Conservation (phyloP, 805 yeast genomes). For the Wickerhamiella australiensis region DNA sequence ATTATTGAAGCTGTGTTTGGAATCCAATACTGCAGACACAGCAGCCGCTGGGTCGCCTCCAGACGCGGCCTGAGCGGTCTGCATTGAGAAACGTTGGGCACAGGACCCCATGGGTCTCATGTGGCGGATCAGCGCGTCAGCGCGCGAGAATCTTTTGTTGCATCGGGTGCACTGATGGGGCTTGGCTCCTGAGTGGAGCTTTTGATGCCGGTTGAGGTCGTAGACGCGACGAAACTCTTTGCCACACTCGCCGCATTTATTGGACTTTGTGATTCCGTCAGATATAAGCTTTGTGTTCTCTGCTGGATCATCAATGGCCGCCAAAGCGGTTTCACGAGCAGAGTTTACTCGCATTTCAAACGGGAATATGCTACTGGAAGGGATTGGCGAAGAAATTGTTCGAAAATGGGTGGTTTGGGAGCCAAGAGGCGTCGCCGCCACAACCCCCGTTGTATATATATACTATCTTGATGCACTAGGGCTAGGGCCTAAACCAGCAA, state of each 20-base stretch:
- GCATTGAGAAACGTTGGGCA: constrained; percentile 16
- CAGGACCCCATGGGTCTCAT: constrained; percentile 35
- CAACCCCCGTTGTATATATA: background rate
- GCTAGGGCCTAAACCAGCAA: background rate
- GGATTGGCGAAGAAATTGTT: constrained; percentile 8
- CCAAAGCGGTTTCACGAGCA: constrained; percentile 5
- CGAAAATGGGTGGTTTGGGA: background rate
- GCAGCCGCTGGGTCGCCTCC: constrained; percentile 5
- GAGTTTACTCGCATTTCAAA: constrained; percentile 1
- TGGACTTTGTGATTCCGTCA: constrained; percentile 4
- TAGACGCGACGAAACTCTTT: constrained; percentile 58
- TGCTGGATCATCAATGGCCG: constrained; percentile 4
- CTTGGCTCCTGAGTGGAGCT: constrained; percentile 64
- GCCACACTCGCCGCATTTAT: constrained; percentile 44
- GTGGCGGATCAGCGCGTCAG: constrained; percentile 66
- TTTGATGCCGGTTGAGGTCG: constrained; percentile 64
- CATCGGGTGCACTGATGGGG: constrained; percentile 54
- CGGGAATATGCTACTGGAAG: background rate
- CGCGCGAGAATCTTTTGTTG: constrained; percentile 54
- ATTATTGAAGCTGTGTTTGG: constrained; percentile 1
- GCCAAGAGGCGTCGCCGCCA: constrained; percentile 5
- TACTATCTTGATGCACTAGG: constrained; percentile 5
- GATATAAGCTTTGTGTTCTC: constrained; percentile 1
- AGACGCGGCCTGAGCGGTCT: constrained; percentile 16
- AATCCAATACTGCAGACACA: constrained; percentile 12